Conservation (phyloP, 306 rosid species). For the Hippophae tibetana region DNA sequence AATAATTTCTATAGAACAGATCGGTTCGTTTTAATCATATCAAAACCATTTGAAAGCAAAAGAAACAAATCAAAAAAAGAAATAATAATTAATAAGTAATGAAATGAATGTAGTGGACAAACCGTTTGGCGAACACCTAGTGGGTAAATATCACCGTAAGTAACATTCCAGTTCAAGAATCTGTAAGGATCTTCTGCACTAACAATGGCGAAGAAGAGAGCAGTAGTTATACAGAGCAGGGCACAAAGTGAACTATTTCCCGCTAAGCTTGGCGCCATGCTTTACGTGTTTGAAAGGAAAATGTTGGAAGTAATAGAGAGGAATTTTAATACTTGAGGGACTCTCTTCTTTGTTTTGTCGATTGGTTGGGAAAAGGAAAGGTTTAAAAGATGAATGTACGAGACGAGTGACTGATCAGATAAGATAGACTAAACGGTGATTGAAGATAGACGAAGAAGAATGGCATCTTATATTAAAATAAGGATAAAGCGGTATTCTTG, state of each 20-base stretch:
- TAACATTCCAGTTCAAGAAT: constrained; percentile 85
- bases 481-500: too few relatives aligned
- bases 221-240: constrained; percentile 24
- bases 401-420: too few relatives aligned
- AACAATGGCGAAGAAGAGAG: constrained; percentile 32
- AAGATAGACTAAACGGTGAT: too few relatives aligned
- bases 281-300: background rate
- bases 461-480: too few relatives aligned
- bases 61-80: background rate
- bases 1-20: constrained; percentile 2
- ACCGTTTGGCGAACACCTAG: constrained; percentile 96
- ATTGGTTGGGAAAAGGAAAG: background rate
- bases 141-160: constrained; percentile 87
- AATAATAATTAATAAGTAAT: background rate
- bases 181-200: constrained; percentile 86
- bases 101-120: too few relatives aligned
- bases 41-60: background rate
- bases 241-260: constrained; percentile 21
- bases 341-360: background rate
- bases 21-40: constrained; percentile 14
- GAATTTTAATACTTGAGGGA: background rate
- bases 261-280: constrained; percentile 40
- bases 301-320: background rate
- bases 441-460: too few relatives aligned
- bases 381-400: too few relatives aligned